Conservation (phyloP, 495 filamentous ascomycete genomes). For the Penicillium longicatenatum region DNA sequence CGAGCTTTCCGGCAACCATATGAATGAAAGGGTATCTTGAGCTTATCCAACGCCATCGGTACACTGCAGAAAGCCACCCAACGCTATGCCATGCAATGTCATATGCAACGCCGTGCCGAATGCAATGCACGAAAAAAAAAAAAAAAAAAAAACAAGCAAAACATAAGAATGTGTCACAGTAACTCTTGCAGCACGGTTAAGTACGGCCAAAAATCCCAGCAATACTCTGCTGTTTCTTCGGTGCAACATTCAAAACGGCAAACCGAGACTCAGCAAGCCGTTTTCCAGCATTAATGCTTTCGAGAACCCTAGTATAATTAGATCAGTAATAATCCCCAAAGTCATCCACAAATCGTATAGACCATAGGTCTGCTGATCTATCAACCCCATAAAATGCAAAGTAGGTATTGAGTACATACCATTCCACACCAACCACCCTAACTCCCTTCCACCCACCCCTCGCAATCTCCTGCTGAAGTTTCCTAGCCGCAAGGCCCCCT, state of each 20-base stretch:
- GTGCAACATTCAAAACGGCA: constrained; percentile 57
- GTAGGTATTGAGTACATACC: constrained; percentile 56
- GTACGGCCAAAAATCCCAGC: constrained; percentile 45
- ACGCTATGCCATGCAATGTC: constrained; percentile 7
- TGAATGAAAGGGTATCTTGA: constrained; percentile 3
- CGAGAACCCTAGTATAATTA: constrained; percentile 58
- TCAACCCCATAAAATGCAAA: background rate
- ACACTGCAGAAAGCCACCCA: constrained; percentile 9
- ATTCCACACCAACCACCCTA: constrained; percentile 83
- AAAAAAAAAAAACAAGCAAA: constrained; percentile 1
- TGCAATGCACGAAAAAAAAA: constrained; percentile 8
- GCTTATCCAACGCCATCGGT: constrained; percentile 5
- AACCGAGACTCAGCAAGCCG: constrained; percentile 76
- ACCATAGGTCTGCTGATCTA: background rate
- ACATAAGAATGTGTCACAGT: background rate
- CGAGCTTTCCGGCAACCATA: constrained; percentile 10
- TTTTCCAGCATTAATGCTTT: constrained; percentile 75
- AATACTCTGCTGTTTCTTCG: constrained; percentile 64
- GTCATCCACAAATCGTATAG: no score
- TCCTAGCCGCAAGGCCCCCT: constrained; percentile 77
- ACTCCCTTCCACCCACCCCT: constrained; percentile 59
- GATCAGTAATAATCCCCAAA: background rate
- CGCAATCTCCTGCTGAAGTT: constrained; percentile 80
- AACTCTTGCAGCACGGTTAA: background rate
- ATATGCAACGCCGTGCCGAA: constrained; percentile 9